Evolutionary conservation across 2,329 filamentous ascomycete species (phyloP).

Genomic region (Chrysosporium keratinophilum): DNA sequence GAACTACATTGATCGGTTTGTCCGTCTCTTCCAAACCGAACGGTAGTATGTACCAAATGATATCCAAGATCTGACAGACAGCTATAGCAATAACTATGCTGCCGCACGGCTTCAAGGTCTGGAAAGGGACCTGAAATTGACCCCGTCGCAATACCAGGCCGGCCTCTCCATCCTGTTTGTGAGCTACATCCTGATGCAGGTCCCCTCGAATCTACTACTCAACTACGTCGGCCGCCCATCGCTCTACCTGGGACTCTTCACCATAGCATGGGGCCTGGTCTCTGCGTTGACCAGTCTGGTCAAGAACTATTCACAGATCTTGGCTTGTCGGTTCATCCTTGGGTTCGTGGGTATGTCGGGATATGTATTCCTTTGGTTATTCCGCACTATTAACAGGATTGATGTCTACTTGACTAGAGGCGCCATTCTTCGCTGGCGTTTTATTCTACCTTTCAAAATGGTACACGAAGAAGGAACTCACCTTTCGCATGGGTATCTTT

Average conservation of each 20-base stretch:
- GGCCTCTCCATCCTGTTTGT: constrained; percentile 38
- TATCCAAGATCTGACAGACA: neutral
- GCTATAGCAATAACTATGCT: constrained; percentile 38
- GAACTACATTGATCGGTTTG: constrained; percentile 38
- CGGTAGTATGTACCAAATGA: neutral
- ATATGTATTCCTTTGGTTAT: neutral
- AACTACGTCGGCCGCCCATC: constrained; percentile 36
- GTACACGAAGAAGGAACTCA: constrained; percentile 46
- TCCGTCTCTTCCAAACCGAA: constrained; percentile 10
- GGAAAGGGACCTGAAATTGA: constrained; percentile 29
- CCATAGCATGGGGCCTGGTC: constrained; percentile 38
- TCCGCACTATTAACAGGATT: constrained; percentile 11
- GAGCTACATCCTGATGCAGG: constrained; percentile 38
- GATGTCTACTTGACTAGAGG: constrained; percentile 25
- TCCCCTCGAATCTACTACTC: constrained; percentile 39
- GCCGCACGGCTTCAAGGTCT: constrained; percentile 38
- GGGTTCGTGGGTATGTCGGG: constrained; percentile 28
- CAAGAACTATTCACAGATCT: constrained; percentile 33
- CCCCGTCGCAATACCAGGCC: constrained; percentile 31
- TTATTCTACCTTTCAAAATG: constrained; percentile 43
- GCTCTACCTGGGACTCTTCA: constrained; percentile 38
- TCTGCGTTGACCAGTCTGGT: constrained; percentile 38
- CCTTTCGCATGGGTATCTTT: constrained; percentile 43
- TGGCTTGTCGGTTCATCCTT: constrained; percentile 39
- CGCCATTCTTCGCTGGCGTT: constrained; percentile 39